Evolutionary conservation across 2,329 filamentous ascomycete genomes (phyloP), one percentile per base, ranked within the genome.

Genomic region (Aspergillus sp.): DNA sequence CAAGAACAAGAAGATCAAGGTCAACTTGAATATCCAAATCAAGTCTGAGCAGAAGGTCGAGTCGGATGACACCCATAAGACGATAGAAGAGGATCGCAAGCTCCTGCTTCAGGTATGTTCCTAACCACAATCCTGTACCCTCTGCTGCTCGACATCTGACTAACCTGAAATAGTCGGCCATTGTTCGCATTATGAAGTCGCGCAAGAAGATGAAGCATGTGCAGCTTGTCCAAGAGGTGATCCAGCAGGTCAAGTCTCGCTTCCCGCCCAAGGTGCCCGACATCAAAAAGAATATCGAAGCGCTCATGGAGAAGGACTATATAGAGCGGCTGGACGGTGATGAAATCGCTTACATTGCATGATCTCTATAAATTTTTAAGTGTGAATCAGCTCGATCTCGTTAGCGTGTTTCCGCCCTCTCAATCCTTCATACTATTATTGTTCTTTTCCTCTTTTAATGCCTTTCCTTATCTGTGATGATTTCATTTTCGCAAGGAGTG

Each of bases 201-300:
- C 88, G 94, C 56, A 97, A 99, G 85, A 90, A 88, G 78, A 95
- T 97, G 90, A 97, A 97, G 84, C 93, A 99, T 76, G 86, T 88
- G 56, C 88, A 94, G 68, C 86, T 99, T 11, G 91, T 99, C 50
- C 88, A 90, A 68, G 94, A 99, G 76, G 95, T 92, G 20, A 97
- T 99, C 71, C 88, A 87, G 67, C 94, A 97, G 74, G 97, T 99
- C 72, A 90, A 89, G 71, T 87, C 86, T 40, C 89, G 94, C 38
- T 99, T 99, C 74, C 86, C 91, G 53, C 94, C 94, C 38, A 96
- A 96, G 76, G 83, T 99, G 25, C 81, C 85, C 14, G 94, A 99
- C 64, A 99, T 99, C 83, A 99, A 99, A 81, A 99, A 97, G 79
- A 97, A 94, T 74, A 97, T 99, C 71, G 94, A 99, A 75, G 96